Evolutionary conservation across 2,329 filamentous ascomycete genomes (phyloP).

Genomic region (Aspergillus spinulosporus): DNA sequence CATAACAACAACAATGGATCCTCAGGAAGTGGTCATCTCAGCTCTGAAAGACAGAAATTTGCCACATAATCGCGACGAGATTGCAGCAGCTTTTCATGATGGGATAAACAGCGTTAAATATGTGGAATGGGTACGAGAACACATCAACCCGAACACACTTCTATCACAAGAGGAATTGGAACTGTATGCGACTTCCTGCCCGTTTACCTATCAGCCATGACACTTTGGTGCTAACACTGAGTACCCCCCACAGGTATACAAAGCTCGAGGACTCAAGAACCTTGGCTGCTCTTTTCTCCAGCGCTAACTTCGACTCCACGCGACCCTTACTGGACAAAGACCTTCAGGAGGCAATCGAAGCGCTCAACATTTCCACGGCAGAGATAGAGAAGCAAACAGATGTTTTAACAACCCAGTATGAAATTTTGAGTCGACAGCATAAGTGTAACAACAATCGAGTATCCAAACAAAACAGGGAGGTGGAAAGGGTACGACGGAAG

Average conservation of each 20-base stretch:
- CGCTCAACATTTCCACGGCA: slow-evolving; percentile 39
- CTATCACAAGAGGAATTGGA: slow-evolving; percentile 43
- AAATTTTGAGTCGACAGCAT: slow-evolving; percentile 31
- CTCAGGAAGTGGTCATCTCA: slow-evolving; percentile 25
- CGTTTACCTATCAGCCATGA: background rate
- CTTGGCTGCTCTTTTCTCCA: slow-evolving; percentile 31
- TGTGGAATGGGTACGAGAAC: slow-evolving; percentile 34
- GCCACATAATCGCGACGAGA: slow-evolving; percentile 28
- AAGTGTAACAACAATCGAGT: slow-evolving; percentile 25
- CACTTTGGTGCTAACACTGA: background rate
- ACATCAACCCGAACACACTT: slow-evolving; percentile 37
- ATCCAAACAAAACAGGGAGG: slow-evolving; percentile 28
- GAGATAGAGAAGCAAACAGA: slow-evolving; percentile 37
- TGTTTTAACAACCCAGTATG: slow-evolving; percentile 34
- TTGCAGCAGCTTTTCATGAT: slow-evolving; percentile 32
- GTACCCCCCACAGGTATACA: slow-evolving; percentile 29
- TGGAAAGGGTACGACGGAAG: slow-evolving; percentile 35
- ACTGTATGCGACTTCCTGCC: slow-evolving; percentile 29
- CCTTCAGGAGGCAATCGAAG: slow-evolving; percentile 37
- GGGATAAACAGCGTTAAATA: slow-evolving; percentile 19
- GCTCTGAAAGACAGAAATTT: slow-evolving; percentile 35
- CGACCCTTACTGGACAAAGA: slow-evolving; percentile 43
- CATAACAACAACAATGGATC: slow-evolving; percentile 21
- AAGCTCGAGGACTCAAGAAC: slow-evolving; percentile 36
- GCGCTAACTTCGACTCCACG: slow-evolving; percentile 31